Evolutionary conservation across 169 alveolate genomes (phyloP).

Genomic region (Eimeria nieschulzi): DNA sequence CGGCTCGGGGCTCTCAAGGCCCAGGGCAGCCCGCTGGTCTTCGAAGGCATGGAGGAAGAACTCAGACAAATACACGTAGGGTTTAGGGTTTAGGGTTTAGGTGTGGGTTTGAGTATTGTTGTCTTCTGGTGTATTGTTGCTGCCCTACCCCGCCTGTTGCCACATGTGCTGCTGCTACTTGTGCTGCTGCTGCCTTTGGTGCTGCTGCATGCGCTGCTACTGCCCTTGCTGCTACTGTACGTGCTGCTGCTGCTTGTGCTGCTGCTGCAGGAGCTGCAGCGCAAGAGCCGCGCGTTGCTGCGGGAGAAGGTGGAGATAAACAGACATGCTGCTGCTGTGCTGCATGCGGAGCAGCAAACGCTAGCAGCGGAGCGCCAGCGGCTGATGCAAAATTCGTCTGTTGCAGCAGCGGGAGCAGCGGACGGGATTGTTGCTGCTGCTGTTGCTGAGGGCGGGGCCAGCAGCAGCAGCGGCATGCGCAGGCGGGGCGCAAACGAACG

Average conservation of each 20-base stretch:
- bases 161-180: too few relatives aligned
- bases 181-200: not conserved
- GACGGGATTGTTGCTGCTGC: not conserved
- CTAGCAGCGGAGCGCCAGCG: slow-evolving; percentile 32
- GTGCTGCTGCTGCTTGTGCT: not conserved
- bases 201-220: not conserved
- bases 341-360: slow-evolving; percentile 41
- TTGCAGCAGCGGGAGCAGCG: slow-evolving; percentile 17
- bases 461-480: slow-evolving; percentile 16
- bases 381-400: slow-evolving; percentile 5
- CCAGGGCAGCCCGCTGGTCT: not conserved
- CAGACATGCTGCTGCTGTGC: slow-evolving; percentile 41
- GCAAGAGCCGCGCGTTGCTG: slow-evolving; percentile 50
- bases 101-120: not conserved
- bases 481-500: slow-evolving; percentile 18
- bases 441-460: not conserved
- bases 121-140: not conserved
- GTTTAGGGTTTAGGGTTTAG: not conserved
- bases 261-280: slow-evolving; percentile 11
- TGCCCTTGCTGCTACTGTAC: slow-evolving; percentile 18
- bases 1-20: slow-evolving; percentile 12
- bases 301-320: slow-evolving; percentile 51
- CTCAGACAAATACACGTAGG: slow-evolving; percentile 17
- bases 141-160: too few relatives aligned
- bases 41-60: slow-evolving; percentile 22